phyloP scores from a whole-genome alignment of 805 yeast species.

The Metschnikowia reukaufii region DNA sequence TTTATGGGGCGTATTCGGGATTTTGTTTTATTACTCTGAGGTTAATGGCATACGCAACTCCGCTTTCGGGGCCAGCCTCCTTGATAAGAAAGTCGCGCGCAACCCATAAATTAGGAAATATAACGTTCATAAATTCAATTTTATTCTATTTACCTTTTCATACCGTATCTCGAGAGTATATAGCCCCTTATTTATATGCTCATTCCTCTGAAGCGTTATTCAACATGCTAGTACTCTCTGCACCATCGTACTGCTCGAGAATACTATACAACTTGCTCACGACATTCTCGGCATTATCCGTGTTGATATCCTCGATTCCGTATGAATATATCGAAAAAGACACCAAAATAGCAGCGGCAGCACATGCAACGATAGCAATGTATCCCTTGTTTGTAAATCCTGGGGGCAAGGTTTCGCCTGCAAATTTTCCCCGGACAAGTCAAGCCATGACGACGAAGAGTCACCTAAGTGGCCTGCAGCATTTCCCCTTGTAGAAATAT shows the following conservation, averaged over 20 bases:
- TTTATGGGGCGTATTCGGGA: not conserved
- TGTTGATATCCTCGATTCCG: constrained; percentile 63
- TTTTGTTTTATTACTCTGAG: not conserved
- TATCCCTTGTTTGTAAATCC: constrained; percentile 76
- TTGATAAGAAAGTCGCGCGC: constrained; percentile 12
- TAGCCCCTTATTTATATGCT: not conserved
- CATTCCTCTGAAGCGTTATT: constrained; percentile 1
- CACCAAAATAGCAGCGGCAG: constrained; percentile 60
- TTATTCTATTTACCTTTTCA: not conserved
- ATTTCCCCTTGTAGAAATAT: constrained; percentile 55
- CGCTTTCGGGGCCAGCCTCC: not conserved
- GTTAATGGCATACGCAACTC: not conserved
- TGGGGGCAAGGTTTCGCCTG: constrained; percentile 63
- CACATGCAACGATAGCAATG: constrained; percentile 56
- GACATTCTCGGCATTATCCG: constrained; percentile 49
- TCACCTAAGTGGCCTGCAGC: constrained; percentile 65
- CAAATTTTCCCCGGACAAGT: constrained; percentile 57
- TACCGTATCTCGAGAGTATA: not conserved
- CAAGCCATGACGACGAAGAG: constrained; percentile 46
- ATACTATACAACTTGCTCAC: constrained; percentile 32
- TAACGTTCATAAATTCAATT: not conserved
- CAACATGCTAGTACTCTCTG: constrained; percentile 17
- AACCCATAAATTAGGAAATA: constrained; percentile 2
- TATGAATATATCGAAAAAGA: constrained; percentile 57
- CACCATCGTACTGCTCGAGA: constrained; percentile 28